These are phyloP conservation scores for Taxillus chinensis DNA, from an alignment of 164 flowering plant genomes.

Conservation along the genomic window DNA sequence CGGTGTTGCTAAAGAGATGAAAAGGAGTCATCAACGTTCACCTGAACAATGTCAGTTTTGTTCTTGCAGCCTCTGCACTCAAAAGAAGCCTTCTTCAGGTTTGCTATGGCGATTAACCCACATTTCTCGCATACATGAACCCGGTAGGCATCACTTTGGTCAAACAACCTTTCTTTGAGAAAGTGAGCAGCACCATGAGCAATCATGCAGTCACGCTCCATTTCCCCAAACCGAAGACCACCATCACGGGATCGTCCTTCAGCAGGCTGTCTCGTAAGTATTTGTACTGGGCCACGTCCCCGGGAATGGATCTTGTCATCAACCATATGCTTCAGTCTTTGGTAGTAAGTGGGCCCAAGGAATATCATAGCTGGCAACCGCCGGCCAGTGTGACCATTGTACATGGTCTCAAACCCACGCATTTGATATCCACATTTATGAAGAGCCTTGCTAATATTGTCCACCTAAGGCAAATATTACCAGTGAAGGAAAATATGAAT, in stretches of 20 bases:
- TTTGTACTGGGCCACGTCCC: constrained; percentile 93
- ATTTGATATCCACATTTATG: constrained; percentile 97
- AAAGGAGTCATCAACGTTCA: constrained; percentile 6
- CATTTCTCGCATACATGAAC: constrained; percentile 87
- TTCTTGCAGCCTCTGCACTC: constrained; percentile 96
- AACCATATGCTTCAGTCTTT: constrained; percentile 94
- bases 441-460: constrained; percentile 88
- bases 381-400: constrained; percentile 93
- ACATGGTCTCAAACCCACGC: constrained; percentile 98
- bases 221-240: constrained; percentile 97
- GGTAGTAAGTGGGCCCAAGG: constrained; percentile 95
- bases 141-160: constrained; percentile 93
- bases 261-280: constrained; percentile 95
- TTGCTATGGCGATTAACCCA: constrained; percentile 92
- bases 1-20: neutral
- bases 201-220: constrained; percentile 95
- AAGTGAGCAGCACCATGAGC: constrained; percentile 95
- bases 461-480: constrained; percentile 38
- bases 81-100: constrained; percentile 83
- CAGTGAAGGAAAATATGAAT: neutral
- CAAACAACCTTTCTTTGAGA: constrained; percentile 79
- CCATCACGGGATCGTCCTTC: constrained; percentile 98
- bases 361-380: constrained; percentile 76
- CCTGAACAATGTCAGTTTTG: constrained; percentile 96
- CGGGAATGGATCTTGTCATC: constrained; percentile 98